Evolutionary conservation across 2,329 filamentous ascomycete genomes (phyloP), one percentile per base, ranked within the genome.

Genomic region (Colletotrichum liaoningense): DNA sequence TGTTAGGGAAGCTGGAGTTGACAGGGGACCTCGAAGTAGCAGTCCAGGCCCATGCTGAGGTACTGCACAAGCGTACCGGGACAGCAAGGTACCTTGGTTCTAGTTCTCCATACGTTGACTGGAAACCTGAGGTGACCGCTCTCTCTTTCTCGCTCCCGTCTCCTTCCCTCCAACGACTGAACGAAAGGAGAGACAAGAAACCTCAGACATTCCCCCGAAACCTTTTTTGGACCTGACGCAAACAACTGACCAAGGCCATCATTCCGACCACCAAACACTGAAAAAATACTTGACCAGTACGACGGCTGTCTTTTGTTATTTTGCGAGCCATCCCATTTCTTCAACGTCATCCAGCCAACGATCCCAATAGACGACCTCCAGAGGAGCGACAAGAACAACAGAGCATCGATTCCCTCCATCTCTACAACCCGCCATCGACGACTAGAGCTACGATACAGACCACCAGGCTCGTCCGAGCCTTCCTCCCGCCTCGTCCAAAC

Each of bases 181-280:
- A n/a, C 55, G 24, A 14, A 16, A n/a, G 19, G 26, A 30, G 16
- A 28, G 58, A 54, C 38, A n/a, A 46, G 62, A 54, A 26, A 26
- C 46, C 62, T 35, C 28, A 64, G 46, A 55, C 28, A 54, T 55
- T 52, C 26, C 28, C 26, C 42, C 59, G 42, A 64, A 38, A 26
- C 58, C 54, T 59, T 58, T 58, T 56, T 59, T 58, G 42, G 9
- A n/a, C 64, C 57, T 57, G 35, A 63, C 64, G 52, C 57, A 63
- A 69, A 30, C 69, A 63, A 72, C 59, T 54, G 49, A 42, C 65
- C 58, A 46, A 63, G 46, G 58, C 30, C 59, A 54, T 64, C 69
- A 69, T 64, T 68, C 52, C 52, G 33, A 59, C 19, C 30, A 35
- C 46, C 59, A 24, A 69, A 58, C 63, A 30, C 42, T 1, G 22